Evolutionary conservation across 768 basidiomycete species (phyloP).

Genomic region (Lyophyllum decastes): DNA sequence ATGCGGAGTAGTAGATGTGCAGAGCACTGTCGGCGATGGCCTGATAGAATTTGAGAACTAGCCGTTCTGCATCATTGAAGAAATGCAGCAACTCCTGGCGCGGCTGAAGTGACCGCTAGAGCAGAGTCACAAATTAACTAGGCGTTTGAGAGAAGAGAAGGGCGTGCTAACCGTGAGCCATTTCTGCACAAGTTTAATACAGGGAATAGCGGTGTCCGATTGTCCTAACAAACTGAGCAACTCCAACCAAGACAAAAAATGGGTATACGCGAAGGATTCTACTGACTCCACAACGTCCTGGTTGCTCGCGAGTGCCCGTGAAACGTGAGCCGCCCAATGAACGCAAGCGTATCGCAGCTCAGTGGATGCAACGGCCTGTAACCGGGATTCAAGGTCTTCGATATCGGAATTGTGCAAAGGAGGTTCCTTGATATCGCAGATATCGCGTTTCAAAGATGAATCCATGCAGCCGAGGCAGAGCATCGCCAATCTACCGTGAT

Average conservation of each 20-base stretch:
- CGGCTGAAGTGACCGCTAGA: background rate
- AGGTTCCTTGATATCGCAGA: conserved; percentile 3
- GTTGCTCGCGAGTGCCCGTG: background rate
- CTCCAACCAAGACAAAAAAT: conserved; percentile 8
- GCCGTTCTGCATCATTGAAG: conserved; percentile 8
- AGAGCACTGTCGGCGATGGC: conserved; percentile 6
- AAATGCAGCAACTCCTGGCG: background rate
- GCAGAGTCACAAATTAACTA: background rate
- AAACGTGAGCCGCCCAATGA: conserved; percentile 11
- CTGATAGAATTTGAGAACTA: conserved; percentile 6
- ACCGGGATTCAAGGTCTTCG: background rate
- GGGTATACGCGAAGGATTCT: conserved; percentile 1
- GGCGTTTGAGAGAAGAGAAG: background rate
- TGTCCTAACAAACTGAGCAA: background rate
- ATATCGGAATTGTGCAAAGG: background rate
- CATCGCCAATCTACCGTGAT: conserved; percentile 1
- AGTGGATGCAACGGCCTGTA: background rate
- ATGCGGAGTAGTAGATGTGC: conserved; percentile 9
- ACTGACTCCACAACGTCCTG: background rate
- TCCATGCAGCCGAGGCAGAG: conserved; percentile 5
- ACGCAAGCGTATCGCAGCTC: conserved; percentile 4
- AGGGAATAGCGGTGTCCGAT: background rate
- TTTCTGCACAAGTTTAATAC: conserved; percentile 4
- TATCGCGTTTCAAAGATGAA: conserved; percentile 1
- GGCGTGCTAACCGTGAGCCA: background rate